phyloP scores from a whole-genome alignment of 1,284 basidiomycete genomes.

The Cryptococcus depauperatus region DNA sequence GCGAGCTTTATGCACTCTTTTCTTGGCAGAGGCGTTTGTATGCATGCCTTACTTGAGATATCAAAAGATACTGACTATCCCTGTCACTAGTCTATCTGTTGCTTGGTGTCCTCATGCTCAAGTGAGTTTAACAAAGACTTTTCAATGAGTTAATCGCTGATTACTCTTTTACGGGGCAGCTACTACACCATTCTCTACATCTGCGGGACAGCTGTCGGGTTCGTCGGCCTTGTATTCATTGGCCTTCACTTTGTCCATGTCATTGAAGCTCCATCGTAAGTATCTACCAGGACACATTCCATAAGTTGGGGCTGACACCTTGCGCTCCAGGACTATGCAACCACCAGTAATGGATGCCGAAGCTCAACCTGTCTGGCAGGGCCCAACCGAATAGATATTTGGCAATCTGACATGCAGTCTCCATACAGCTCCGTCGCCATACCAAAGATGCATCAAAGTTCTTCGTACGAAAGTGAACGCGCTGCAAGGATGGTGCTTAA shows the following conservation, averaged over 20 bases:
- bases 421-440: no score
- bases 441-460: no score
- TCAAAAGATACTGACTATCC: neutral
- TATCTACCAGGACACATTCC: slow-evolving; percentile 2
- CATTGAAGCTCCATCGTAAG: slow-evolving; percentile 42
- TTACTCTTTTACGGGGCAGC: slow-evolving; percentile 14
- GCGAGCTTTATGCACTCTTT: slow-evolving; percentile 46
- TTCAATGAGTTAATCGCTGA: neutral
- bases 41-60: slow-evolving; percentile 15
- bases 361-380: slow-evolving; percentile 21
- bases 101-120: slow-evolving; percentile 43
- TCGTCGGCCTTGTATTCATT: slow-evolving; percentile 39
- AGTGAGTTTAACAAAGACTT: slow-evolving; percentile 20
- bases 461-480: neutral
- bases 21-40: slow-evolving; percentile 44
- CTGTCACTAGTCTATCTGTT: slow-evolving; percentile 39
- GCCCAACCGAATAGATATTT: slow-evolving; percentile 13
- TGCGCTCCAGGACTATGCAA: slow-evolving; percentile 16
- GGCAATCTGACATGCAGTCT: no score
- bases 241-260: slow-evolving; percentile 39
- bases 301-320: neutral
- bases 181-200: slow-evolving; percentile 44
- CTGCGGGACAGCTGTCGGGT: slow-evolving; percentile 37
- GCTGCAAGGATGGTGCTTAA: neutral
- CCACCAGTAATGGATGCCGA: slow-evolving; percentile 15